These are phyloP conservation scores for Vitis rotundifolia DNA, from an alignment of 164 flowering plant species.

Conservation along the genomic window DNA sequence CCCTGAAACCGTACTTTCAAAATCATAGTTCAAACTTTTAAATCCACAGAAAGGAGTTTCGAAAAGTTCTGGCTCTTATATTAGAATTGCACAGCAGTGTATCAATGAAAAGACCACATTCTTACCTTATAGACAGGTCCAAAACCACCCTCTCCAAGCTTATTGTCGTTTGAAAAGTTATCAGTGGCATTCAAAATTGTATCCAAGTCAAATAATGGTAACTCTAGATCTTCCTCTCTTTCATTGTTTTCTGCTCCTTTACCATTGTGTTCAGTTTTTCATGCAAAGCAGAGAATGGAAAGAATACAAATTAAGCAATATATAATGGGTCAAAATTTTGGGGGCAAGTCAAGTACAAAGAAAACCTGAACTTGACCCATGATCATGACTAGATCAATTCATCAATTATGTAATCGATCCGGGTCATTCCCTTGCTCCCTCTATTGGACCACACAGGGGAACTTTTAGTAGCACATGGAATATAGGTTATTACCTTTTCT, in stretches of 20 bases:
- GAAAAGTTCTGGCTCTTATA: not conserved
- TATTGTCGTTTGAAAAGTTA: not conserved
- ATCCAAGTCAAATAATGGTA: constrained; percentile 11
- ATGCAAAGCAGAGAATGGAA: not conserved
- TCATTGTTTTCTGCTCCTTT: not conserved
- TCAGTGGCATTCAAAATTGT: constrained; percentile 7
- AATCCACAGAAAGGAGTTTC: not conserved
- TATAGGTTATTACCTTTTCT: not conserved
- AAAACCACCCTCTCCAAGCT: constrained; percentile 7
- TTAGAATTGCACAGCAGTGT: not conserved
- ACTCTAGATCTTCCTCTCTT: constrained; percentile 3
- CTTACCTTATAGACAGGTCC: too few species aligned
- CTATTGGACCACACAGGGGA: too few species aligned
- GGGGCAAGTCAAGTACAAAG: too few species aligned
- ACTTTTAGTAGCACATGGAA: too few species aligned
- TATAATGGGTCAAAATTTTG: too few species aligned
- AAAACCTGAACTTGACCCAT: too few species aligned
- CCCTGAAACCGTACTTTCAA: constrained; percentile 2
- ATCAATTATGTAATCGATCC: too few species aligned
- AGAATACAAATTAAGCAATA: too few species aligned
- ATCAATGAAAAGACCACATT: not conserved
- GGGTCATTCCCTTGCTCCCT: too few species aligned
- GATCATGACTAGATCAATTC: too few species aligned
- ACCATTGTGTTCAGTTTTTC: not conserved
- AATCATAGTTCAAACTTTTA: not conserved